Percentiles rank a stretch among this genome's conserved stretches.
phyloP scores from a whole-genome alignment of 306 rosid species.

The Acmispon strigosus region DNA sequence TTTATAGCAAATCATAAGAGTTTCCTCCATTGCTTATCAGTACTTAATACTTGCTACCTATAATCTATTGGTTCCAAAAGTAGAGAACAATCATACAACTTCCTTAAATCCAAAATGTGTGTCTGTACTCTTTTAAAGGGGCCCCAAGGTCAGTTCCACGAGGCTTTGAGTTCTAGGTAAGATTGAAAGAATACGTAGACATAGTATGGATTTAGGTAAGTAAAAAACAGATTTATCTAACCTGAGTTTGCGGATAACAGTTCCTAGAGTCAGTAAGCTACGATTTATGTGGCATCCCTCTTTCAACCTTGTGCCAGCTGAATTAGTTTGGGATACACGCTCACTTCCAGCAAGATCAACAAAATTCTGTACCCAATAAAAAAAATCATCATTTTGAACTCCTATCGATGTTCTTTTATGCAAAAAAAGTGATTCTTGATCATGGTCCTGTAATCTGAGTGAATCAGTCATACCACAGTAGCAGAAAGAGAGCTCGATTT shows the following conservation, averaged over 20 bases:
- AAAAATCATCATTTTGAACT: background rate
- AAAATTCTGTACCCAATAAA: constrained; percentile 61
- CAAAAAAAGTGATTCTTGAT: background rate
- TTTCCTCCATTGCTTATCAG: background rate
- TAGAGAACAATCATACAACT: background rate
- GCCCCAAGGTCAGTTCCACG: background rate
- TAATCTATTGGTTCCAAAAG: constrained; percentile 4
- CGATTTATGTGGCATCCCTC: constrained; percentile 98
- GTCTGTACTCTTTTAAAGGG: background rate
- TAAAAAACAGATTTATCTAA: constrained; percentile 24
- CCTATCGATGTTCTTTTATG: background rate
- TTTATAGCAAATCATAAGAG: background rate
- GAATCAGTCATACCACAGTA: constrained; percentile 60
- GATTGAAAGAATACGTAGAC: background rate
- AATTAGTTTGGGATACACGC: constrained; percentile 86
- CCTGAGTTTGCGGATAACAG: constrained; percentile 97
- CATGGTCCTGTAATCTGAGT: background rate
- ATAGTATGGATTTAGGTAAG: background rate
- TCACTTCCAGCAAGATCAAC: constrained; percentile 98
- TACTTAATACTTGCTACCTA: background rate
- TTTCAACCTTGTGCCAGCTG: constrained; percentile 91
- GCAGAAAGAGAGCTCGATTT: constrained; percentile 81
- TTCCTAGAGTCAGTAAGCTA: constrained; percentile 87
- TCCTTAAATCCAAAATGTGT: constrained; percentile 14
- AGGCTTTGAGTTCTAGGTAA: background rate